Evolutionary conservation across 2,329 filamentous ascomycete species (phyloP).

Genomic region (Purpureocillium lavendulum): DNA sequence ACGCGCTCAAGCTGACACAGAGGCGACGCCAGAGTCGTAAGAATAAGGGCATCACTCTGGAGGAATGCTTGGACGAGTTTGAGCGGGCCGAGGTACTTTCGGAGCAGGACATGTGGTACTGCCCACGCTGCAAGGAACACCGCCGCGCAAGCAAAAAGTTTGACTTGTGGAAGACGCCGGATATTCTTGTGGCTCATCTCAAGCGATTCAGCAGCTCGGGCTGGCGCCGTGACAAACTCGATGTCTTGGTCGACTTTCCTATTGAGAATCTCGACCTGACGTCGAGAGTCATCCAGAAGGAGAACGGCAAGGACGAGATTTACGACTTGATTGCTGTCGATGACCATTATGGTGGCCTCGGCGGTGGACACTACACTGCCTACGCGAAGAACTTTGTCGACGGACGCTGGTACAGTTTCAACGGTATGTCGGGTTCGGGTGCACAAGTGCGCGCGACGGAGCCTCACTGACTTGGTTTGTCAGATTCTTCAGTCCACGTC

Average conservation of each 20-base stretch:
- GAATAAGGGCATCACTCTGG: constrained; percentile 64
- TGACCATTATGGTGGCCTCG: constrained; percentile 88
- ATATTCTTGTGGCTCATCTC: constrained; percentile 89
- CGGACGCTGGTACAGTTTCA: constrained; percentile 90
- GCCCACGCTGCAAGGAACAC: constrained; percentile 89
- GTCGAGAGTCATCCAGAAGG: constrained; percentile 67
- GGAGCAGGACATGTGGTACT: constrained; percentile 96
- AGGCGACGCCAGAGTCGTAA: constrained; percentile 48
- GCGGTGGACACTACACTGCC: constrained; percentile 93
- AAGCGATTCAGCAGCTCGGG: constrained; percentile 89
- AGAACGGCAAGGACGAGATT: constrained; percentile 71
- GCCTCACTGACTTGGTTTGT: background rate
- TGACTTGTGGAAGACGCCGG: constrained; percentile 92
- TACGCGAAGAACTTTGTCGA: constrained; percentile 89
- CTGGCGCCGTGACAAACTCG: constrained; percentile 80
- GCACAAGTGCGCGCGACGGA: background rate
- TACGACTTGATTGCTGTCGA: constrained; percentile 96
- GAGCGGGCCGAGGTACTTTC: constrained; percentile 90
- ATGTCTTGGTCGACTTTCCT: constrained; percentile 85
- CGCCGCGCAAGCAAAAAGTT: constrained; percentile 92
- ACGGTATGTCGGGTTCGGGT: constrained; percentile 54
- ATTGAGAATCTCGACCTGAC: constrained; percentile 79
- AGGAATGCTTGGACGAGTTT: constrained; percentile 91
- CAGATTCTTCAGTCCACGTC: constrained; percentile 67
- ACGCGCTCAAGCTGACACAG: constrained; percentile 58